phyloP scores from a whole-genome alignment of 2,329 filamentous ascomycete species.

The Dothideomycetes sp. region DNA sequence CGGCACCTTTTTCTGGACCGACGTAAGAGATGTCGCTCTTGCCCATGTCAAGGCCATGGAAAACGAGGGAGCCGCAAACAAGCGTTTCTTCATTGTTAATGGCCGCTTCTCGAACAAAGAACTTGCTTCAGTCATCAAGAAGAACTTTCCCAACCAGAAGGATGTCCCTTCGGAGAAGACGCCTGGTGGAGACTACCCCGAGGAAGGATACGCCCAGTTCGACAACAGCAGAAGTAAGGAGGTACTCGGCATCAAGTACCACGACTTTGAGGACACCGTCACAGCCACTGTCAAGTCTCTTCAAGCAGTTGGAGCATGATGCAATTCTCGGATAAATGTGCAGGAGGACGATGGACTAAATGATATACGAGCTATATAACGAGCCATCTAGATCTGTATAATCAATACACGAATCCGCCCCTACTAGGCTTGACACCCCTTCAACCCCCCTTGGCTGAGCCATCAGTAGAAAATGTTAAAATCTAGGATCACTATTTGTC shows the following conservation, averaged over 20 bases:
- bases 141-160: conserved; percentile 43
- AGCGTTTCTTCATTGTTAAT: conserved; percentile 53
- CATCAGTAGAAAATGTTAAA: no score
- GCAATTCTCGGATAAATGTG: no score
- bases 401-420: no score
- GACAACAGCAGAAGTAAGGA: conserved; percentile 45
- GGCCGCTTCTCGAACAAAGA: conserved; percentile 51
- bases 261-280: conserved; percentile 45
- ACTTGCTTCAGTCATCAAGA: conserved; percentile 44
- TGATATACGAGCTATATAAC: no score
- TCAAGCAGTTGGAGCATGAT: conserved; percentile 39
- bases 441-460: no score
- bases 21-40: conserved; percentile 46
- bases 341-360: no score
- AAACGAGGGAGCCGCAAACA: conserved; percentile 45
- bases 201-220: conserved; percentile 41
- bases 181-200: conserved; percentile 34
- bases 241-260: conserved; percentile 51
- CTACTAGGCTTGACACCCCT: no score
- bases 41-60: conserved; percentile 51
- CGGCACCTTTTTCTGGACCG: conserved; percentile 38
- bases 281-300: conserved; percentile 54
- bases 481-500: no score
- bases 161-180: conserved; percentile 33
- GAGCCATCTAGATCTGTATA: no score